phyloP scores from a whole-genome alignment of 441 rosid species.

The Pelargonium myrrhifolium region DNA sequence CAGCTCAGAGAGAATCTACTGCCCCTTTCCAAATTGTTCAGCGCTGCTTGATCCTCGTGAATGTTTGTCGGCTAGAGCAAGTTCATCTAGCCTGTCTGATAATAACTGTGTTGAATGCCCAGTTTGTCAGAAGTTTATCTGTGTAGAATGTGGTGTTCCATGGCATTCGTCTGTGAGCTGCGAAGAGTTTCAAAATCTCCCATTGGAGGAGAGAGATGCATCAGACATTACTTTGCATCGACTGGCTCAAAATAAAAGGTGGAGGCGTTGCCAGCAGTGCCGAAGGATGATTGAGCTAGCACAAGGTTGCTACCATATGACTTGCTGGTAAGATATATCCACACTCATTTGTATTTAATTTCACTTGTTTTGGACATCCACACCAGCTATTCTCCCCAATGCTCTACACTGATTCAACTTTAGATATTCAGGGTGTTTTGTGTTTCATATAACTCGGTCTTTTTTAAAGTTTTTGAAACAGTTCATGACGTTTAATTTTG shows the following conservation, averaged over 20 bases:
- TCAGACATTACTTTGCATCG: conserved; percentile 73
- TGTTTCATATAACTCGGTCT: too few relatives aligned
- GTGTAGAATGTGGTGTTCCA: conserved; percentile 79
- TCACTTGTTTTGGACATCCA: too few relatives aligned
- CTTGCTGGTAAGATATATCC: conserved; percentile 60
- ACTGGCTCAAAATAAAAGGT: conserved; percentile 73
- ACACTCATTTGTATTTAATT: too few relatives aligned
- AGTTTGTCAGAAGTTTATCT: conserved; percentile 71
- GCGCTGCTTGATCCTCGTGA: conserved; percentile 63
- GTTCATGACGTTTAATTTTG: too few relatives aligned
- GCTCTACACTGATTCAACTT: too few relatives aligned
- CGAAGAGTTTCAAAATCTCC: conserved; percentile 75
- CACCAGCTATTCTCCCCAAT: too few relatives aligned
- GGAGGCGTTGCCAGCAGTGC: conserved; percentile 92
- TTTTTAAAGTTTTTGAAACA: too few relatives aligned
- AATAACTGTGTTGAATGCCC: conserved; percentile 70
- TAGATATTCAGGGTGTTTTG: too few relatives aligned
- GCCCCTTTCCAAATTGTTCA: conserved; percentile 83
- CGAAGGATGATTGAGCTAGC: conserved; percentile 84
- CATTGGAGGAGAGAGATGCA: conserved; percentile 74
- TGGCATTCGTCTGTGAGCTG: conserved; percentile 90
- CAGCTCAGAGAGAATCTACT: conserved; percentile 58
- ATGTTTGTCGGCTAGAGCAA: conserved; percentile 56
- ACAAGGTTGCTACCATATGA: conserved; percentile 91
- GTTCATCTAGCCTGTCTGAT: conserved; percentile 68